Evolutionary conservation across 23 red algal species (phyloP).

Genomic region (Chondrus crispus): DNA sequence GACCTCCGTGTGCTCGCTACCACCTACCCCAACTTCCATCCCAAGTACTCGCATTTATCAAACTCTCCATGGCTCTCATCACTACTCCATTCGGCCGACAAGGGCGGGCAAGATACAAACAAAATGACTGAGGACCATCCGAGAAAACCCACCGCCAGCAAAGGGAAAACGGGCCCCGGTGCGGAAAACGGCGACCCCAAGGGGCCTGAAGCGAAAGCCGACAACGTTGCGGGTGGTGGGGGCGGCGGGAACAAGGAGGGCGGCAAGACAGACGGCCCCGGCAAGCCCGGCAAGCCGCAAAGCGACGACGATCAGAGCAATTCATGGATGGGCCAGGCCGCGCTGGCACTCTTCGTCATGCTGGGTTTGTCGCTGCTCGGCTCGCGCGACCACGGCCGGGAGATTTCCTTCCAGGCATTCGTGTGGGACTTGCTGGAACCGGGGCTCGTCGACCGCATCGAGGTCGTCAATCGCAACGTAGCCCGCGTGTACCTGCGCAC

Average conservation of each 20-base stretch:
- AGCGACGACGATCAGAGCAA: neutral
- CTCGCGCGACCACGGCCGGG: conserved; percentile 37
- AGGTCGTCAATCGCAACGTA: conserved; percentile 85
- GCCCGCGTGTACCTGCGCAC: conserved; percentile 76
- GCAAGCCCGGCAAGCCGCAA: neutral
- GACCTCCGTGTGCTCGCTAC: neutral
- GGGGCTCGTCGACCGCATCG: conserved; percentile 85
- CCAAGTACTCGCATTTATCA: no score
- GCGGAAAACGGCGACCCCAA: neutral
- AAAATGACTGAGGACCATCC: no score
- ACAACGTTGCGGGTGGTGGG: neutral
- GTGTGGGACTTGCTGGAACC: conserved; percentile 82
- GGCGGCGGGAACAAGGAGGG: no score
- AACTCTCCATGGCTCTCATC: neutral
- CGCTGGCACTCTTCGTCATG: conserved; percentile 55
- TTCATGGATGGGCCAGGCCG: conserved; percentile 68
- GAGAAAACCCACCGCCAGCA: no score
- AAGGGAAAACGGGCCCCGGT: no score
- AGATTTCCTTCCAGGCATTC: conserved; percentile 97
- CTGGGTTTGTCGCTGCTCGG: conserved; percentile 49
- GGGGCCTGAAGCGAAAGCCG: neutral
- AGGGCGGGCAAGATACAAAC: no score
- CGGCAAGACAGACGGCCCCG: no score
- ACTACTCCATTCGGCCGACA: neutral
- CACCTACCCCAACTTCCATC: no score